Evolutionary conservation across 2,329 filamentous ascomycete genomes (phyloP), one percentile per base, ranked within the genome.

Genomic region (Sporothrix euskadiensis): DNA sequence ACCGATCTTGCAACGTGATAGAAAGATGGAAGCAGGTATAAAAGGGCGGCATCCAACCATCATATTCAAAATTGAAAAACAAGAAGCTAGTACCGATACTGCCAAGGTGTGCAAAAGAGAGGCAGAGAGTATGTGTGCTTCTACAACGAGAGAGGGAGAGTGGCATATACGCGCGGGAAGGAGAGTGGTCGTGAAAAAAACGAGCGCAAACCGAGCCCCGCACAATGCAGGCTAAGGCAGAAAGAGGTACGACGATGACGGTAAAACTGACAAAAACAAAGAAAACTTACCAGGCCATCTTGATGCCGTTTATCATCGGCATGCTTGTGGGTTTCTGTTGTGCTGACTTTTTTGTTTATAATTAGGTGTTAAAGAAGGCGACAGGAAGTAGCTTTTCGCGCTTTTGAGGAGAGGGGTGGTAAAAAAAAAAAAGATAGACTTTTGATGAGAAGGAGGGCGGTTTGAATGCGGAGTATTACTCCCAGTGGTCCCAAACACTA

Each of bases 271-370:
- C 70, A 63, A 73, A 69, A 74, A 68, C 66, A 63, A 73, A 71
- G 71, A 74, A 56, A 72, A 84, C 90, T 78, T 87, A 92, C 90
- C 90, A 92, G 80, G 90, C 90, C 86, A 92, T 91, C 82, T 91
- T 91, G 81, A 89, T 85, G 75, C 90, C 90, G 78, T 92, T 88
- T 77, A 92, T 89, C 68, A 90, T 84, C 79, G 89, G 89, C 90
- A 92, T 92, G 73, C 80, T 84, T 80, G 72, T 49, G 10, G 59
- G 7, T 49, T 19, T 47, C 30, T 41, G 44, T 8, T n/a, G 63
- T 47, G 41, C 39, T 32, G 19, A 39, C 3, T 35, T 54, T 19
- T 19, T 63, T n/a, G 16, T 14, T 44, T 69, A 35, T 41, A 41
- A 39, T 44, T 35, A 19, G 19, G 35, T 39, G 59, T 26, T 12